phyloP scores from a whole-genome alignment of 2,329 filamentous ascomycete species.

The Phaeophleospora eucalypticola region DNA sequence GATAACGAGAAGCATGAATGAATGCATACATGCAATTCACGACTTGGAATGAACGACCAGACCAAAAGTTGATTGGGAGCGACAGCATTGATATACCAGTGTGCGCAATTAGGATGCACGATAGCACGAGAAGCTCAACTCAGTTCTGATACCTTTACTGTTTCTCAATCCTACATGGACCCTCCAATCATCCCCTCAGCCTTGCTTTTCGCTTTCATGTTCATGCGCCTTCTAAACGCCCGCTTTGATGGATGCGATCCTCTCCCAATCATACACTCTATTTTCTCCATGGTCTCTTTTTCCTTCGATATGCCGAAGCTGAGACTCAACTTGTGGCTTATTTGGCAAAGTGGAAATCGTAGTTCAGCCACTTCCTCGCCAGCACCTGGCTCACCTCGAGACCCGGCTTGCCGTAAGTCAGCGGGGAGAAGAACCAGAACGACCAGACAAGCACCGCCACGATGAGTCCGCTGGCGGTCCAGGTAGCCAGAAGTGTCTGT shows the following conservation, averaged over 20 bases:
- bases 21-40: background rate
- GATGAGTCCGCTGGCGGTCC: constrained; percentile 72
- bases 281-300: background rate
- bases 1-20: background rate
- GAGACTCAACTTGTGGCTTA: constrained; percentile 50
- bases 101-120: background rate
- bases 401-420: constrained; percentile 93
- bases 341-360: constrained; percentile 98
- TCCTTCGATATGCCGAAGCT: background rate
- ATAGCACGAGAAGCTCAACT: background rate
- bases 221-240: background rate
- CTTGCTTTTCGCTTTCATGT: background rate
- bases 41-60: background rate
- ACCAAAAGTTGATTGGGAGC: background rate
- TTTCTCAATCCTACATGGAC: too few species aligned
- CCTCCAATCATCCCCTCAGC: too few species aligned
- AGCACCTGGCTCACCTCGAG: constrained; percentile 73
- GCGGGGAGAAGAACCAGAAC: constrained; percentile 89
- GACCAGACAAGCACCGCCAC: constrained; percentile 64
- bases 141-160: background rate
- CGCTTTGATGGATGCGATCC: background rate
- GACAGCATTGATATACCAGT: background rate
- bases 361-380: constrained; percentile 89
- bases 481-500: constrained; percentile 71
- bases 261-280: constrained; percentile 1